Percentiles rank a stretch among this genome's conserved stretches.
Evolutionary conservation across 2,329 filamentous ascomycete species (phyloP).

Genomic region (Penicillium sp.): DNA sequence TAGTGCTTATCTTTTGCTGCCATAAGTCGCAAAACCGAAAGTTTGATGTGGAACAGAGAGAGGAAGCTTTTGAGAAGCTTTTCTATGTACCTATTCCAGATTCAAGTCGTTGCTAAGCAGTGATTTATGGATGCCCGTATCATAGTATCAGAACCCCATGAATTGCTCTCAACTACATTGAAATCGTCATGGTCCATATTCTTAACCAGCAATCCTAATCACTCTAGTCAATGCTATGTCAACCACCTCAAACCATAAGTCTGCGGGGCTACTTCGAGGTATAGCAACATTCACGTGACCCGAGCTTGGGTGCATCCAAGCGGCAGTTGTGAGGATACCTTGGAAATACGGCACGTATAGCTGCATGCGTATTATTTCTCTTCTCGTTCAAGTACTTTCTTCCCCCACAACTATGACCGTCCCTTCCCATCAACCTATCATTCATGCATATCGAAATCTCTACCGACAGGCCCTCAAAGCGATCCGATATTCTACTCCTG

Average conservation of each 20-base stretch:
- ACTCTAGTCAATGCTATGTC: too few relatives aligned
- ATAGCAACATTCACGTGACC: background rate
- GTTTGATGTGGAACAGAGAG: too few relatives aligned
- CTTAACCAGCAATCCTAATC: too few relatives aligned
- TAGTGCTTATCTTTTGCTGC: background rate
- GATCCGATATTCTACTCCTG: constrained; percentile 58
- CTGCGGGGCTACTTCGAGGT: background rate
- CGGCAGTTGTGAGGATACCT: background rate
- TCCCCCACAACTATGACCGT: constrained; percentile 7
- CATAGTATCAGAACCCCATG: too few relatives aligned
- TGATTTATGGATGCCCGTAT: too few relatives aligned
- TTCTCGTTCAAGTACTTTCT: background rate
- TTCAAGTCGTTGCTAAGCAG: too few relatives aligned
- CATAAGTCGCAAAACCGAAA: background rate
- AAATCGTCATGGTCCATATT: too few relatives aligned
- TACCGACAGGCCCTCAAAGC: constrained; percentile 56
- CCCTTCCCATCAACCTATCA: constrained; percentile 29
- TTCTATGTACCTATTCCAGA: too few relatives aligned
- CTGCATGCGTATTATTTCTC: background rate
- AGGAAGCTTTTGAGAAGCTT: too few relatives aligned
- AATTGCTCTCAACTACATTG: too few relatives aligned
- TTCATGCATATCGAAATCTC: constrained; percentile 59
- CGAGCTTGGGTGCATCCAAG: background rate
- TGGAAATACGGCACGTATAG: background rate
- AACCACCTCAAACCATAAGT: background rate